Percentiles rank a stretch among this genome's conserved stretches.
These are phyloP conservation scores for Pestalotiopsis sp. DNA, from an alignment of 2,329 filamentous ascomycete genomes.

Conservation along the genomic window DNA sequence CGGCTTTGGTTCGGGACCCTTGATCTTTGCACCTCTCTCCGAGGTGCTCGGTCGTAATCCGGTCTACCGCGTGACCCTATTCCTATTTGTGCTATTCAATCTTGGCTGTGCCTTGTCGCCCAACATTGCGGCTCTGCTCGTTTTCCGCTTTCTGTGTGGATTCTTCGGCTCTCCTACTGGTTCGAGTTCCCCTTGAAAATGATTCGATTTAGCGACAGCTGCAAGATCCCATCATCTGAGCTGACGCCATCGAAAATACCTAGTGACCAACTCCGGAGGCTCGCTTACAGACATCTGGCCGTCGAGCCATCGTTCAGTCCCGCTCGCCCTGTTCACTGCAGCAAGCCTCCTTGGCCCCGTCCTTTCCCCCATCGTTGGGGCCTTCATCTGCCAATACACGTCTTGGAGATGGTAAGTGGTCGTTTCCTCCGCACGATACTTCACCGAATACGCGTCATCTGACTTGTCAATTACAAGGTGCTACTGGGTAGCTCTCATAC, in stretches of 20 bases:
- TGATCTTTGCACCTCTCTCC: background rate
- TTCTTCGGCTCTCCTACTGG: slow-evolving; percentile 36
- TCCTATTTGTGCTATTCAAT: background rate
- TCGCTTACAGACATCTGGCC: slow-evolving; percentile 43
- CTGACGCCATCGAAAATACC: slow-evolving; percentile 16
- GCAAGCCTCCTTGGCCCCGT: background rate
- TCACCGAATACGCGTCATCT: background rate
- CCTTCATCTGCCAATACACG: slow-evolving; percentile 10
- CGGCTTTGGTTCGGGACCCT: background rate
- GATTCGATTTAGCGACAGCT: no score
- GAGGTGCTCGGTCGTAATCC: background rate
- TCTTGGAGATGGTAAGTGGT: slow-evolving; percentile 5
- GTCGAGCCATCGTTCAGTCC: slow-evolving; percentile 34
- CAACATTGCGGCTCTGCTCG: slow-evolving; percentile 22
- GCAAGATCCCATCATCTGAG: background rate
- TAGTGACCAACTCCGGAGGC: slow-evolving; percentile 41
- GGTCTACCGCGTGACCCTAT: background rate
- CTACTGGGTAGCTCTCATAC: slow-evolving; percentile 40
- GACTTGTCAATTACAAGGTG: slow-evolving; percentile 24
- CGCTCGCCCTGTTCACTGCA: slow-evolving; percentile 34
- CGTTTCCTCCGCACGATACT: background rate
- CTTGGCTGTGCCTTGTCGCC: slow-evolving; percentile 53
- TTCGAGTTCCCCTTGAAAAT: background rate
- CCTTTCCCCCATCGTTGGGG: slow-evolving; percentile 13
- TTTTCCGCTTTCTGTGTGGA: slow-evolving; percentile 43